Conservation (phyloP, 2,329 filamentous ascomycete species). For the Karstenula rhodostoma region DNA sequence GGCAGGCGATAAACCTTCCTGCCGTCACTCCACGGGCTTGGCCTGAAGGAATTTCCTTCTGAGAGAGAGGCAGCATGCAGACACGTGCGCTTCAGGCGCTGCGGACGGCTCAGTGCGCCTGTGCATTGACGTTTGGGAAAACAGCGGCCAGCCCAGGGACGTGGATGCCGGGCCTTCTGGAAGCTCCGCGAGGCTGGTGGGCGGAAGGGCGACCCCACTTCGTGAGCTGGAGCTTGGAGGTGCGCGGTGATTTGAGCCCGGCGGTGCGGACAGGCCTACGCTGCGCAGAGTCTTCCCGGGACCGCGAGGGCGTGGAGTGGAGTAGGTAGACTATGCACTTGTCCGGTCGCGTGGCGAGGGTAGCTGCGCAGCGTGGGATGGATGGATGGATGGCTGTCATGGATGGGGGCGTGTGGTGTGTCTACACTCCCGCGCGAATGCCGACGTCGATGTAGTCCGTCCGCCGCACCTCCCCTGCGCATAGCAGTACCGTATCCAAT, state of each 20-base stretch:
- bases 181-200: background rate
- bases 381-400: background rate
- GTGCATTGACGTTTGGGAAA: background rate
- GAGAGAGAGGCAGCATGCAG: background rate
- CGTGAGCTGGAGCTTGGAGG: background rate
- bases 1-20: background rate
- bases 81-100: constrained; percentile 4
- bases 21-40: background rate
- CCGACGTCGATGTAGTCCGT: too few species aligned
- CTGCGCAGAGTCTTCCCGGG: background rate
- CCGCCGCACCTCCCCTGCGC: too few species aligned
- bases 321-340: too few species aligned
- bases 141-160: background rate
- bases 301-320: background rate
- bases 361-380: background rate
- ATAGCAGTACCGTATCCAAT: too few species aligned
- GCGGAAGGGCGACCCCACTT: constrained; percentile 4
- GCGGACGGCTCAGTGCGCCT: background rate
- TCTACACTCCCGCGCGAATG: too few species aligned
- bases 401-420: background rate
- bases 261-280: background rate
- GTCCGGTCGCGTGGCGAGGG: background rate
- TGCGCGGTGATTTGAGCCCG: background rate
- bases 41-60: background rate
- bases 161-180: constrained; percentile 6